Conservation (phyloP, 768 basidiomycete genomes). For the Mycena capillaripes region DNA sequence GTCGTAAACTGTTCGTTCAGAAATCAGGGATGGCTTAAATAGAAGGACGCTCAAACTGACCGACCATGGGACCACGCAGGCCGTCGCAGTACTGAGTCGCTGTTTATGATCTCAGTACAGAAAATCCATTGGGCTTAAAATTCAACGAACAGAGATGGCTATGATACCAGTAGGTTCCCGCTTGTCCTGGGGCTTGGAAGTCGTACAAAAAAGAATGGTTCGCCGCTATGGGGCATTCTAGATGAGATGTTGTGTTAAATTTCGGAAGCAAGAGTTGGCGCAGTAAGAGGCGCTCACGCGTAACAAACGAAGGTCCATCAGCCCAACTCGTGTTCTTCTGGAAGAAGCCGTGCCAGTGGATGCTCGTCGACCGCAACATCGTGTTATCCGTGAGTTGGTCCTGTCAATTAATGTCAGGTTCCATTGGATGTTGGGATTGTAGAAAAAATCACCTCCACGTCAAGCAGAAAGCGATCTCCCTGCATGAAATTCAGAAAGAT, state of each 20-base stretch:
- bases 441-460: slow-evolving; percentile 47
- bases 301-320: slow-evolving; percentile 44
- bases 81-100: slow-evolving; percentile 5
- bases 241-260: not conserved
- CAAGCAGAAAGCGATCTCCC: slow-evolving; percentile 60
- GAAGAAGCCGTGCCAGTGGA: slow-evolving; percentile 36
- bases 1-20: slow-evolving; percentile 39
- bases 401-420: slow-evolving; percentile 32
- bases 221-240: not conserved
- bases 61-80: not conserved
- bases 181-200: not conserved
- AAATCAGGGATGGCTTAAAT: not conserved
- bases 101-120: slow-evolving; percentile 49
- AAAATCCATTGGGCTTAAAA: not conserved
- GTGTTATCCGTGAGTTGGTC: slow-evolving; percentile 57
- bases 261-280: not conserved
- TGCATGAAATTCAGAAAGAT: slow-evolving; percentile 32
- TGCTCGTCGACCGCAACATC: slow-evolving; percentile 65
- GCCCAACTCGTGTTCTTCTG: not conserved
- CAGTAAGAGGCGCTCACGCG: not conserved
- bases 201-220: not conserved
- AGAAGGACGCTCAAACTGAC: not conserved
- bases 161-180: not conserved
- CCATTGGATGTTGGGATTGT: slow-evolving; percentile 31
- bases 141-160: not conserved